Base-by-base conservation (phyloP, 1,284 basidiomycete species). In the Neotropicomus parvogracilis region DNA sequence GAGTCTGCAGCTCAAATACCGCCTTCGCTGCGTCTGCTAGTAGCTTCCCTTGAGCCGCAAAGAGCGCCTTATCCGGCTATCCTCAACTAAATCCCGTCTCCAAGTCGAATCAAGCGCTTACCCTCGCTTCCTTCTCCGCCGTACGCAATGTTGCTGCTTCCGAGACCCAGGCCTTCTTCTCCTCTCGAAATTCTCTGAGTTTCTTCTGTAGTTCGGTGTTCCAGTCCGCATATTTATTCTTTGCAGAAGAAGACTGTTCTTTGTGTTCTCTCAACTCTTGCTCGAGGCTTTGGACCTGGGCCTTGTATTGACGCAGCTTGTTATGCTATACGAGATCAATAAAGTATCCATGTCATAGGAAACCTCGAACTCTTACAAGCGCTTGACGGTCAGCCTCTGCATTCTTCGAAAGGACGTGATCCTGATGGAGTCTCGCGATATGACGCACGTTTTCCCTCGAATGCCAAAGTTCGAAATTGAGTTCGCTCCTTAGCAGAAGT, bases 381-480 rank as follows among this genome's bases (percentile, higher is more conserved):
- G 80, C 81, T 65, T 91, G 90, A 38, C 87, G 73, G 62, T 91
- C 89, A 7, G 78, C 76, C 62, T 91, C 89, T 21, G 85, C 85
- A 41, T 79, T 83, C 56, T 79, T 79, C 47, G 83, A 80, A 21
- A 86, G 62, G 24, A 87, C 78, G n/a, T 77, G 79, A 53, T 89
- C 83, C 52, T 83, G 76, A 58, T 88, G 85, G 42, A 91, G 66
- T 37, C 81, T 74, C n/a, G 83, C 85, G 46, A 92, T 85, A 56
- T 90, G 86, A 61, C 80, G 79, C 44, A 85, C 75, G 52, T 89
- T 89, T 65, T 90, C 81, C 54, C 85, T 73, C 50, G 85, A 82
- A 35, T 87, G 71, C 85, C 88, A 91, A 19, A 84, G 70, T 68
- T 91, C 86, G 50, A 91, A 88, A 60, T 89, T 88, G 34, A 91